Evolutionary conservation across 768 basidiomycete species (phyloP), one percentile per base, ranked within the genome.

Genomic region (Termitomyces sp.): DNA sequence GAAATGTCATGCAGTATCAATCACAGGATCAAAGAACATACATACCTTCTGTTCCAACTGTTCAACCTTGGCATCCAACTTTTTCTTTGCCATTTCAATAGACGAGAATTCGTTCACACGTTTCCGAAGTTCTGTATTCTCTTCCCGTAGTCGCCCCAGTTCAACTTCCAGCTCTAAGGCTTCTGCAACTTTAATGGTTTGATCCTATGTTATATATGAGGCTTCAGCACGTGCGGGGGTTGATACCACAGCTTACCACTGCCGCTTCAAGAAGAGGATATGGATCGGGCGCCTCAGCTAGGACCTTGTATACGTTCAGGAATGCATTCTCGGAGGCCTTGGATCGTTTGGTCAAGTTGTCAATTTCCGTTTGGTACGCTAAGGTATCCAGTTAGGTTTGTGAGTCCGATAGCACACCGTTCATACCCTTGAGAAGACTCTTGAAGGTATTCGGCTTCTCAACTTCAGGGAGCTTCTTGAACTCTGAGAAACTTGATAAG

Each of bases 301-400:
- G 73, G 21, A 96, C 84, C 68, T 98, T 98, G 79, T 98, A 98
- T 19, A 95, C 88, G 64, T 86, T 92, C n/a, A 98, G 77, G 72
- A 99, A 98, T 0, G 94, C 91, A 65, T 90, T 95, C 77, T 99
- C 97, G 10, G 94, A 89, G 23, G 82, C 72, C 68, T 98, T 98
- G 39, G 88, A 91, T 9, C 97, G 88, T 63, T 91, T 89, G 0
- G 96, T 98, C 61, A 99, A 84, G 66, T 77, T 88, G 76, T 99
- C 97, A 56, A 99, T 98, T 74, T 98, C 97, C 3, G 86, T 82
- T 72, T 98, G 96, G 76, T 98, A 98, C 1, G 94, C 94, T 94
- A 63, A 35, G 8, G 46, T 25, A 27, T 34, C 39, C 50, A 7
- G 23, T 65, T 19, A 56, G 50, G 45, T n/a, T 49, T 16, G 19